These are phyloP conservation scores for Mortierella sp. DNA, from an alignment of 371 early-diverging fungal genomes.

Conservation along the genomic window DNA sequence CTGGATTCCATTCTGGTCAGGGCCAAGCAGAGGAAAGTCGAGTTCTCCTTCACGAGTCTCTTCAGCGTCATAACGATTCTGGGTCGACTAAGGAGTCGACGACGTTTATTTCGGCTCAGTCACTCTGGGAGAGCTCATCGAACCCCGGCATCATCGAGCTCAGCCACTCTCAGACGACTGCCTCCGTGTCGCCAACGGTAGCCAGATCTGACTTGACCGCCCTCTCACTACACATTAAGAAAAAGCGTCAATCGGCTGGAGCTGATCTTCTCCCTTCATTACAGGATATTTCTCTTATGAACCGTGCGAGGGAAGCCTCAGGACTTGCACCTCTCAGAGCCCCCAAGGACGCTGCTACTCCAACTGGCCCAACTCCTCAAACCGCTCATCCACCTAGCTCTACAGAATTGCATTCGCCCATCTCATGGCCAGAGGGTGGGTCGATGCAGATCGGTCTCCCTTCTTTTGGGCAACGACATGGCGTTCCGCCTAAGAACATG, in stretches of 20 bases:
- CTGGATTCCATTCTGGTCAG: too few species aligned
- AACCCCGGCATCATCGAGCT: too few species aligned
- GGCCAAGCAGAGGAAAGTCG: too few species aligned
- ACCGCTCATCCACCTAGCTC: neutral
- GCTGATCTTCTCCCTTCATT: neutral
- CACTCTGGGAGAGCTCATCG: too few species aligned
- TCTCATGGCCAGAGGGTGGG: slow-evolving; percentile 11
- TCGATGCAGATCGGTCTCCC: slow-evolving; percentile 13
- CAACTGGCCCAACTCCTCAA: neutral
- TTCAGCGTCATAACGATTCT: too few species aligned
- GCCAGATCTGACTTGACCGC: too few species aligned
- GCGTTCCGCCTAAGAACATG: slow-evolving; percentile 45
- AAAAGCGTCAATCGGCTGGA: neutral
- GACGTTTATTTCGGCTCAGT: too few species aligned
- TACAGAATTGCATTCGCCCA: neutral
- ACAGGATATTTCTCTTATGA: slow-evolving; percentile 26
- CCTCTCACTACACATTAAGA: too few species aligned
- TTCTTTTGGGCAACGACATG: slow-evolving; percentile 34
- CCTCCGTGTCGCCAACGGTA: too few species aligned
- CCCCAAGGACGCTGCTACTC: neutral
- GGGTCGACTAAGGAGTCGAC: too few species aligned
- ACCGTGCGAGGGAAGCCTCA: slow-evolving; percentile 7
- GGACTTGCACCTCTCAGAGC: neutral
- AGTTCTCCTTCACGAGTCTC: too few species aligned
- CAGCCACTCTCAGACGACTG: too few species aligned